phyloP scores from a whole-genome alignment of 1,284 basidiomycete species.

The Ganoderma meredithae region DNA sequence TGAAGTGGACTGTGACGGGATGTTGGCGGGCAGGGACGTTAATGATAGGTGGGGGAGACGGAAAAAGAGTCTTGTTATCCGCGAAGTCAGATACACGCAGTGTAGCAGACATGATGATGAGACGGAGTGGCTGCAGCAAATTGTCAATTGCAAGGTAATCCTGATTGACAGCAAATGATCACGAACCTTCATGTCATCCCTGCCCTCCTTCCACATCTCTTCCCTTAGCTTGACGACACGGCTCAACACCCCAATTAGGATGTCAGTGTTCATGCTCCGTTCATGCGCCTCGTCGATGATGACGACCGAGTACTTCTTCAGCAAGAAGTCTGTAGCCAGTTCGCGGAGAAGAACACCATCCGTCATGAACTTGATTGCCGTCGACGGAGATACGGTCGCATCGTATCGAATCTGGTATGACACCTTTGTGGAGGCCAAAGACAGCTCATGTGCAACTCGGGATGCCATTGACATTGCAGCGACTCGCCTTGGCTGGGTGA shows the following conservation, averaged over 20 bases:
- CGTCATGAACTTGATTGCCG: constrained; percentile 99
- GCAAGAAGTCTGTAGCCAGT: constrained; percentile 89
- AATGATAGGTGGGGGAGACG: constrained; percentile 88
- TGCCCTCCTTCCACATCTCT: constrained; percentile 84
- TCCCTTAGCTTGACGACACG: constrained; percentile 91
- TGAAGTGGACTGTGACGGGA: constrained; percentile 96
- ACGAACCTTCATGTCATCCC: constrained; percentile 68
- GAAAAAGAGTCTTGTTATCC: constrained; percentile 86
- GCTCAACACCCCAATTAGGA: constrained; percentile 95
- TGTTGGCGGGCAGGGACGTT: constrained; percentile 92
- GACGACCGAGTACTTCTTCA: constrained; percentile 92
- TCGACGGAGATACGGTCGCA: constrained; percentile 88
- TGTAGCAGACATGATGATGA: constrained; percentile 99
- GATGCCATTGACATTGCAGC: constrained; percentile 96
- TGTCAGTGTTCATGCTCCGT: constrained; percentile 97
- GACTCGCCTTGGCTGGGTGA: constrained; percentile 97
- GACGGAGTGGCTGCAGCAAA: constrained; percentile 76
- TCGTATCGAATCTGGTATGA: constrained; percentile 99
- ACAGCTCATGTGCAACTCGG: constrained; percentile 91
- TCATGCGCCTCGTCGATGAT: constrained; percentile 99
- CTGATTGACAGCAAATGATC: neutral
- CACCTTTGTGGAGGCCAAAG: constrained; percentile 80
- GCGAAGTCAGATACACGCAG: constrained; percentile 94
- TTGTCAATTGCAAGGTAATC: neutral
- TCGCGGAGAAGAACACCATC: constrained; percentile 97